Evolutionary conservation across 164 flowering plant species (phyloP).

Genomic region (Malania oleifera): DNA sequence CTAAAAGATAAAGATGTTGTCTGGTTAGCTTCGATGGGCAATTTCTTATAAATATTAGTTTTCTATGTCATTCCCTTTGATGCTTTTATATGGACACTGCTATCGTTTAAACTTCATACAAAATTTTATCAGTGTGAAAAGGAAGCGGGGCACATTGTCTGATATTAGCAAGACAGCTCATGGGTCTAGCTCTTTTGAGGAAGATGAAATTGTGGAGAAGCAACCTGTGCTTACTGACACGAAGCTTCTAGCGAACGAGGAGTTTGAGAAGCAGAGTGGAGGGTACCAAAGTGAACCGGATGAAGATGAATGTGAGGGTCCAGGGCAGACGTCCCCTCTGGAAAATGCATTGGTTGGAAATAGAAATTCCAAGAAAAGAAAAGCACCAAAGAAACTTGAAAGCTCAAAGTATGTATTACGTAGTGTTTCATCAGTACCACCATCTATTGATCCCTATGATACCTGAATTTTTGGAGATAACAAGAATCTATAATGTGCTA

Average conservation of each 20-base stretch:
- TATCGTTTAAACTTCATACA: too few relatives aligned
- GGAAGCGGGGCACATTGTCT: conserved; percentile 21
- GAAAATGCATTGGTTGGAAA: conserved; percentile 17
- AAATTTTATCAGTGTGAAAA: conserved; percentile 56
- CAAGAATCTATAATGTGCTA: not conserved
- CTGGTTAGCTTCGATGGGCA: conserved; percentile 38
- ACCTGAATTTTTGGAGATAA: not conserved
- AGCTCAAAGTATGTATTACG: conserved; percentile 48
- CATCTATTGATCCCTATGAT: not conserved
- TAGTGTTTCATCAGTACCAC: not conserved
- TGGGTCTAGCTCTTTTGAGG: conserved; percentile 22
- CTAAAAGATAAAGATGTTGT: conserved; percentile 73
- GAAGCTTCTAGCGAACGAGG: conserved; percentile 55
- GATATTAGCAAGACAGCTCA: conserved; percentile 13
- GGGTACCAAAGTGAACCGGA: conserved; percentile 56
- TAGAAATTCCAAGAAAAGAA: conserved; percentile 52
- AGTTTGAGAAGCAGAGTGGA: conserved; percentile 53
- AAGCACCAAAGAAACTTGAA: conserved; percentile 37
- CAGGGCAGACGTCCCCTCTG: conserved; percentile 12
- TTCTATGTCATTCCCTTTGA: not conserved
- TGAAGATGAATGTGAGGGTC: conserved; percentile 25
- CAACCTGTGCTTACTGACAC: conserved; percentile 27
- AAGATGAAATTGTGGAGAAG: conserved; percentile 29
- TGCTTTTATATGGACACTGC: not conserved
- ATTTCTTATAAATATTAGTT: not conserved